Evolutionary conservation across 2,329 filamentous ascomycete genomes (phyloP), one percentile per base, ranked within the genome.

Genomic region (Fonsecaea multimorphosa): DNA sequence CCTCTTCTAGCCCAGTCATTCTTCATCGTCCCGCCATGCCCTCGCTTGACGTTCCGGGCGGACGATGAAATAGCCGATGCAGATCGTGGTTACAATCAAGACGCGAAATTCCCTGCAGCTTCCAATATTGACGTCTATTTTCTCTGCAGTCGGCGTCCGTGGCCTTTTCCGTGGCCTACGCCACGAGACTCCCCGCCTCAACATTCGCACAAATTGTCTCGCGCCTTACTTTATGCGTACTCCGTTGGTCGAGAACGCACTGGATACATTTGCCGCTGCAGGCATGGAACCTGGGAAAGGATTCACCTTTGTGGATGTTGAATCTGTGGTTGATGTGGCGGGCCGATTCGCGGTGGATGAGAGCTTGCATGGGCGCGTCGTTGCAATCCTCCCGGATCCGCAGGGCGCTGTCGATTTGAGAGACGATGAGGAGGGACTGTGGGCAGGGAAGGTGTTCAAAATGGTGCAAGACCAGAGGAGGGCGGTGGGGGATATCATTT

Each of bases 111-210:
- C 31, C 5, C 22, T 14, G 1, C 19, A 49, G 38, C 9, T 40
- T 34, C 34, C 38, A 49, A 32, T 36, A 27, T 34, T 22, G n/a
- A 36, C 29, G 19, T 52, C 58, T 36, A 52, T n/a, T 14, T 24
- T 11, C 46, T 52, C n/a, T 49, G 16, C 46, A 61, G 63, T 65
- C 52, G 70, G 61, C 31, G 52, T 71, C 14, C 58, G 71, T 49
- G 70, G 70, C 8, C 32, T 71, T n/a, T 71, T 69, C 57, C 61
- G 69, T 11, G 52, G 64, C 2, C 58, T 64, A 9, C 57, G 51
- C 24, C 63, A 61, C 58, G 55, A 32, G n/a, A 61, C 57, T 9
- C 63, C 53, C n/a, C 46, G 44, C 22, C 58, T 61, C 1, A 49
- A 61, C 22, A 40, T 65, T 52, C 57, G 63, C 51, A 51, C 44